Conservation (phyloP, 2,329 filamentous ascomycete species). For the Pseudogymnoascus sp. region DNA sequence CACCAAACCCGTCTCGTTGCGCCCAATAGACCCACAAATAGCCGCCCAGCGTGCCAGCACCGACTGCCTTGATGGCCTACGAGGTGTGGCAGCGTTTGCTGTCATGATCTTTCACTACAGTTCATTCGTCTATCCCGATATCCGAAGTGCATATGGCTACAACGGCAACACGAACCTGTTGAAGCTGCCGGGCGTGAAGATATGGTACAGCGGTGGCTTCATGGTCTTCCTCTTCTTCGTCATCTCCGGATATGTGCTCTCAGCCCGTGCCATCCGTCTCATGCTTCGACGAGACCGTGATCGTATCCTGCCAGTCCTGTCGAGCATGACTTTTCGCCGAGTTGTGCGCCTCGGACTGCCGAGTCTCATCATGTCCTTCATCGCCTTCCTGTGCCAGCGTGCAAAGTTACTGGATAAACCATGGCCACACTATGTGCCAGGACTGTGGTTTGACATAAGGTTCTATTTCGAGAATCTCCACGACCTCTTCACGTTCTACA, state of each 20-base stretch:
- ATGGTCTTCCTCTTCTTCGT: slow-evolving; percentile 46
- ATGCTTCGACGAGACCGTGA: slow-evolving; percentile 33
- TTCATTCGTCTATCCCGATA: neutral
- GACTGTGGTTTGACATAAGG: neutral
- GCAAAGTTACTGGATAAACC: neutral
- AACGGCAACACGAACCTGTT: slow-evolving; percentile 29
- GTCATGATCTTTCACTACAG: slow-evolving; percentile 1
- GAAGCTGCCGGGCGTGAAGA: slow-evolving; percentile 35
- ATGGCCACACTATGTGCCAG: neutral
- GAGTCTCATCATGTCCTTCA: slow-evolving; percentile 35
- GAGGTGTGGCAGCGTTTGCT: neutral
- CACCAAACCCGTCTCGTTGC: neutral
- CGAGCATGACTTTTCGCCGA: slow-evolving; percentile 40
- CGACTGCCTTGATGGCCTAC: neutral
- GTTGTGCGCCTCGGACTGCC: slow-evolving; percentile 40
- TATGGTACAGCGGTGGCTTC: slow-evolving; percentile 34
- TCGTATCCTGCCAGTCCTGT: slow-evolving; percentile 32
- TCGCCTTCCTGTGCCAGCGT: slow-evolving; percentile 16
- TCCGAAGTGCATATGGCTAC: slow-evolving; percentile 22
- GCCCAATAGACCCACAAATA: slow-evolving; percentile 3
- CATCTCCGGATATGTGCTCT: slow-evolving; percentile 41
- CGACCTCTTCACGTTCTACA: slow-evolving; percentile 4
- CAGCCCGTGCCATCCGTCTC: slow-evolving; percentile 36
- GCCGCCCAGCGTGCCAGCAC: slow-evolving; percentile 1
- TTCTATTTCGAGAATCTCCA: neutral